A percentile compares a stretch with the other conserved stretches of the same genome.
phyloP scores from a whole-genome alignment of 805 yeast genomes.

The Candida tallmaniae region DNA sequence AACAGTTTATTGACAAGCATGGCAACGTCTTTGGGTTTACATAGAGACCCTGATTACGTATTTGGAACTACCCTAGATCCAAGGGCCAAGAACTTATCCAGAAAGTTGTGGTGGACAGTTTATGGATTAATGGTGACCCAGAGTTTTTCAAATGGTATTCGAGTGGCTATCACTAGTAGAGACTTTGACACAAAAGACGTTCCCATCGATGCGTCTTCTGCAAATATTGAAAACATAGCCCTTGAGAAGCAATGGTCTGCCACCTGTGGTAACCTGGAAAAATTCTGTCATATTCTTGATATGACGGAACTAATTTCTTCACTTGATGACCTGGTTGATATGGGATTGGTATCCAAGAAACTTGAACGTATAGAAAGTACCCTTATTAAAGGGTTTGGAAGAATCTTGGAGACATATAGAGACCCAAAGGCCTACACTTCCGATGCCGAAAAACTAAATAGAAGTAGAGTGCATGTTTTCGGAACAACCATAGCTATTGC shows the following conservation, averaged over 20 bases:
- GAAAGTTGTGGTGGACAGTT: conserved; percentile 33
- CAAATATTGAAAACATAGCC: conserved; percentile 24
- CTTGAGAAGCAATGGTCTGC: conserved; percentile 18
- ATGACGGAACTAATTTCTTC: conserved; percentile 1
- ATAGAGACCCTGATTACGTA: conserved; percentile 59
- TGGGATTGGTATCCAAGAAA: neutral
- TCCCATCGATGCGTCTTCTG: conserved; percentile 24
- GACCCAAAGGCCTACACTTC: neutral
- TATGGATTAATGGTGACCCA: conserved; percentile 18
- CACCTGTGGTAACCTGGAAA: too few species aligned
- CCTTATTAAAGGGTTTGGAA: conserved; percentile 5
- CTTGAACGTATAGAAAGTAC: conserved; percentile 1
- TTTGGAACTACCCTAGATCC: conserved; percentile 16
- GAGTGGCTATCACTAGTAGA: conserved; percentile 21
- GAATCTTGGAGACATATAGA: neutral
- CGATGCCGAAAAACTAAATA: conserved; percentile 3
- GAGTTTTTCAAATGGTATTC: conserved; percentile 26
- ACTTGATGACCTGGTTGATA: neutral
- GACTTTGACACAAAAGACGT: conserved; percentile 26
- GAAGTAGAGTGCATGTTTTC: neutral
- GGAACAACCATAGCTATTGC: conserved; percentile 10
- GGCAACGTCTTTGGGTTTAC: conserved; percentile 65
- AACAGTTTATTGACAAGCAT: conserved; percentile 56
- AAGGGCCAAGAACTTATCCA: conserved; percentile 18
- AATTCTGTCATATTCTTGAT: too few species aligned